Conservation (phyloP, 2,329 filamentous ascomycete genomes). For the Monilinia vaccinii-corymbosi region DNA sequence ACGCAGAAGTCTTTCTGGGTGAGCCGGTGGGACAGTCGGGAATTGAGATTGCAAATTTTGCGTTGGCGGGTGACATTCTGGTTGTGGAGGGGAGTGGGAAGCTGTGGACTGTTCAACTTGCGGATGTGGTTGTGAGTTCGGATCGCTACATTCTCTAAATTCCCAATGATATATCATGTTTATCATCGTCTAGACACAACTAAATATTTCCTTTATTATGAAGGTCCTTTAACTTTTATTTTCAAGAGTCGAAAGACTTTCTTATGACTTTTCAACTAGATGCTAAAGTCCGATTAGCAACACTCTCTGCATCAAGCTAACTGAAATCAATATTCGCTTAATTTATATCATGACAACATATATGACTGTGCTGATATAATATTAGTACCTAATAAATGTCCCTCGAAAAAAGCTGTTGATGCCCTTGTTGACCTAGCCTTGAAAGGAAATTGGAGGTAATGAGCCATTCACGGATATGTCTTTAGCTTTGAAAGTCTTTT, state of each 20-base stretch:
- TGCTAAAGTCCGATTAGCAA: too few relatives aligned
- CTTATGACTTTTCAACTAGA: too few relatives aligned
- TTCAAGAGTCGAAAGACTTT: too few relatives aligned
- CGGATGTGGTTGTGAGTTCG: not conserved
- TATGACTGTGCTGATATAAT: too few relatives aligned
- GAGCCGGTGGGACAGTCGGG: not conserved
- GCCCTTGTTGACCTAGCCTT: too few relatives aligned
- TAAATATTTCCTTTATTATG: not conserved
- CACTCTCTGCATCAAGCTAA: too few relatives aligned
- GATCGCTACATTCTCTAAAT: not conserved
- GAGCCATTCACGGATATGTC: too few relatives aligned
- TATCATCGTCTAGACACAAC: not conserved
- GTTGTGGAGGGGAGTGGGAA: not conserved
- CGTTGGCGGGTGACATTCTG: not conserved
- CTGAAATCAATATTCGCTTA: too few relatives aligned
- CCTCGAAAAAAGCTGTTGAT: too few relatives aligned
- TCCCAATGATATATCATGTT: not conserved
- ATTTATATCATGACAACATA: too few relatives aligned
- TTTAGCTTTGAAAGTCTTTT: conserved; percentile 25
- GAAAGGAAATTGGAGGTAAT: too few relatives aligned
- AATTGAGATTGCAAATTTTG: not conserved
- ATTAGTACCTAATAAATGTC: too few relatives aligned
- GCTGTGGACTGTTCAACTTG: not conserved
- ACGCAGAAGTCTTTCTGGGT: not conserved
- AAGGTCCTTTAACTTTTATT: not conserved